Conservation (phyloP, 176 grass and related monocot genomes). For the Carex kokanica region DNA sequence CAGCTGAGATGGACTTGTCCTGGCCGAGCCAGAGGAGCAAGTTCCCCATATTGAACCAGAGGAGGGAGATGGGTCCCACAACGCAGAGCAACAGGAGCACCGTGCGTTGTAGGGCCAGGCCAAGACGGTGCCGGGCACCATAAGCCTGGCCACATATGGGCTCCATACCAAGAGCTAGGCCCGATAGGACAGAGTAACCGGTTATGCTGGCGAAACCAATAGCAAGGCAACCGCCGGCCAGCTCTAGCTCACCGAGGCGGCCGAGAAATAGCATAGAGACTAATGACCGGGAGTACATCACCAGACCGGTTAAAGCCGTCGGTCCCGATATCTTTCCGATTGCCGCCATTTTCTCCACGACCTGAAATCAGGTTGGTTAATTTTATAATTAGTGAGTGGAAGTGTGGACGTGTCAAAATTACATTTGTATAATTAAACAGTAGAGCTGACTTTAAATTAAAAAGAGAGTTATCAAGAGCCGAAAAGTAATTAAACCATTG, state of each 20-base stretch:
- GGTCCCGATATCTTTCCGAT: constrained; percentile 80
- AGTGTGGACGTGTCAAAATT: background rate
- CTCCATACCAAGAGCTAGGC: constrained; percentile 91
- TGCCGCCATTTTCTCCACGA: constrained; percentile 58
- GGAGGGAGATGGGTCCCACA: constrained; percentile 6
- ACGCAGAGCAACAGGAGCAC: constrained; percentile 70
- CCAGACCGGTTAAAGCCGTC: constrained; percentile 69
- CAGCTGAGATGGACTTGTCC: constrained; percentile 47
- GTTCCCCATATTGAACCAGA: constrained; percentile 19
- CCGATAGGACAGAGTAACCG: constrained; percentile 85
- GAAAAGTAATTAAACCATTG: background rate
- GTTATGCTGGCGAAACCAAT: constrained; percentile 96
- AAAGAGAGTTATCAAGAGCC: constrained; percentile 2
- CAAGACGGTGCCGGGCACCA: constrained; percentile 60
- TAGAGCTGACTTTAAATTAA: background rate
- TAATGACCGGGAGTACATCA: constrained; percentile 84
- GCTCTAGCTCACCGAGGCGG: constrained; percentile 58
- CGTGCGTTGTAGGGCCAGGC: constrained; percentile 74
- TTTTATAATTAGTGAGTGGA: constrained; percentile 20
- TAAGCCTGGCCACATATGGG: constrained; percentile 95
- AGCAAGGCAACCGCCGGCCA: constrained; percentile 75
- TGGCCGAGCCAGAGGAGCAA: constrained; percentile 56
- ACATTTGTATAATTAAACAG: background rate
- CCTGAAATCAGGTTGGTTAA: constrained; percentile 31
- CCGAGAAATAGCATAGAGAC: constrained; percentile 97